phyloP scores from a whole-genome alignment of 2,329 filamentous ascomycete genomes.

The Penicillium sp. region DNA sequence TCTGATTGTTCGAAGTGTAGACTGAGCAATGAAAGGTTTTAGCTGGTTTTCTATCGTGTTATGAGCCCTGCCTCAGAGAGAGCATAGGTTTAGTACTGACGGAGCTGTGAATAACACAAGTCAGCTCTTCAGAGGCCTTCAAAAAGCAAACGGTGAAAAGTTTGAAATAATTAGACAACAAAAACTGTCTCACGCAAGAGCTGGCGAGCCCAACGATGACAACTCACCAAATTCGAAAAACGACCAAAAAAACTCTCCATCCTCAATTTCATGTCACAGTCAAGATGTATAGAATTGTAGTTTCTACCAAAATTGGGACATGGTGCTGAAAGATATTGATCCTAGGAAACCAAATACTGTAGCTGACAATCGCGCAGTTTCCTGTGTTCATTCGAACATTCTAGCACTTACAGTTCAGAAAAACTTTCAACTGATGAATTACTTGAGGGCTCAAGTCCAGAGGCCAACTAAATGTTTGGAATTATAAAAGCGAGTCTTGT shows the following conservation, averaged over 20 bases:
- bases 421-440: background rate
- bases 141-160: background rate
- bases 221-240: too few species aligned
- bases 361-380: background rate
- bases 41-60: too few species aligned
- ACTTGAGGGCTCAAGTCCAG: background rate
- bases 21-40: too few species aligned
- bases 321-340: too few species aligned
- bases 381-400: background rate
- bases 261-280: too few species aligned
- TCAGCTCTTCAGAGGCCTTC: background rate
- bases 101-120: background rate
- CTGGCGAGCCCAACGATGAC: too few species aligned
- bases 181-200: too few species aligned
- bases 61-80: background rate
- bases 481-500: background rate
- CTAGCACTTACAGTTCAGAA: background rate
- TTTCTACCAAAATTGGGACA: too few species aligned
- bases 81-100: background rate
- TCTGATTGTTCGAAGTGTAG: too few species aligned
- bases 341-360: background rate
- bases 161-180: background rate
- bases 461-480: background rate
- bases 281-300: too few species aligned
- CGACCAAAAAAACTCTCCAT: too few species aligned